A percentile compares a stretch with the other conserved stretches of the same genome.
Evolutionary conservation across 2,329 filamentous ascomycete species (phyloP).

Genomic region (Hymenoscyphus fraxineus): DNA sequence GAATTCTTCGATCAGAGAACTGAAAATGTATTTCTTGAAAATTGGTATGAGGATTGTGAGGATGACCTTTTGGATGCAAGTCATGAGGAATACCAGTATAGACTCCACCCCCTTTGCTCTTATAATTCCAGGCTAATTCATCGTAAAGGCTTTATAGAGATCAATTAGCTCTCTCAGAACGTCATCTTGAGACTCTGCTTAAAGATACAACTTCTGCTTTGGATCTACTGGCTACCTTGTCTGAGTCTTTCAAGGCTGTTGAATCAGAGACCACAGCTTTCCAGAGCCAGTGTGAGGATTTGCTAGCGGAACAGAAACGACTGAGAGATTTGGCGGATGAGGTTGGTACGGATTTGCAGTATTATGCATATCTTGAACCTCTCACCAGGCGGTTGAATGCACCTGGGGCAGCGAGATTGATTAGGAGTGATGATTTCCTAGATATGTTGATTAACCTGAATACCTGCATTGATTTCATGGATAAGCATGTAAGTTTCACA

Average conservation of each 20-base stretch:
- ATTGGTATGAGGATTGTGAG: conserved; percentile 57
- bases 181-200: conserved; percentile 76
- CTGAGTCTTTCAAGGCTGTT: conserved; percentile 81
- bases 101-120: conserved; percentile 10
- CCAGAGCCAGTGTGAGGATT: conserved; percentile 83
- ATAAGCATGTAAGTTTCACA: conserved; percentile 62
- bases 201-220: conserved; percentile 73
- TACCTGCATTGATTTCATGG: conserved; percentile 90
- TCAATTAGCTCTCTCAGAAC: conserved; percentile 74
- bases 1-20: conserved; percentile 38
- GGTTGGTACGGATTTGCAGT: conserved; percentile 85
- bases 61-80: conserved; percentile 73
- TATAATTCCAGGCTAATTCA: conserved; percentile 4
- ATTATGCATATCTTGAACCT: conserved; percentile 90
- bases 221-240: conserved; percentile 70
- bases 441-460: conserved; percentile 87
- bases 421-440: conserved; percentile 78
- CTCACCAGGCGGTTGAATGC: conserved; percentile 88
- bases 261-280: conserved; percentile 91
- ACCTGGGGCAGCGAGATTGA: conserved; percentile 80
- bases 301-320: conserved; percentile 76
- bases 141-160: conserved; percentile 65
- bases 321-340: conserved; percentile 77
- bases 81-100: conserved; percentile 79
- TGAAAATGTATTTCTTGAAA: conserved; percentile 51